Conservation (phyloP, 2,329 filamentous ascomycete genomes). For the Fusarium pseudonygamai region DNA sequence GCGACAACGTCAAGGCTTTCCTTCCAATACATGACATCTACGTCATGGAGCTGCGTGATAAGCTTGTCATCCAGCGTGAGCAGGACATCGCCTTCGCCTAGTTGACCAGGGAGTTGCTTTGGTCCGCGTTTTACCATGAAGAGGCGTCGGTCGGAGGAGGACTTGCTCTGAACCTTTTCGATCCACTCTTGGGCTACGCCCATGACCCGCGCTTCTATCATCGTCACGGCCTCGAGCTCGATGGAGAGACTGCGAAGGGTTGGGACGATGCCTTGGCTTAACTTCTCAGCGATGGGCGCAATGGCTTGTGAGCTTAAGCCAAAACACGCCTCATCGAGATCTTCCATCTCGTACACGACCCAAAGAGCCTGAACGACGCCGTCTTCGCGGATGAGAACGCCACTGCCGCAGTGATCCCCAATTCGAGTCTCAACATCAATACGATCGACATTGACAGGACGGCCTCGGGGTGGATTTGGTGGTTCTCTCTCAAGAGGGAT, state of each 20-base stretch:
- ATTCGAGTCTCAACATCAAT: conserved; percentile 96
- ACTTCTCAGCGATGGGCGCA: conserved; percentile 84
- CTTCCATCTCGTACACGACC: conserved; percentile 74
- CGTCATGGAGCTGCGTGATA: conserved; percentile 89
- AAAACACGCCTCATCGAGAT: conserved; percentile 54
- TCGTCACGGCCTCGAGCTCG: conserved; percentile 92
- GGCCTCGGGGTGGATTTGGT: conserved; percentile 92
- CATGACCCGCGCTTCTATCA: conserved; percentile 97
- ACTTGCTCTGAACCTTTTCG: conserved; percentile 86
- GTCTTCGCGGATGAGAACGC: conserved; percentile 87
- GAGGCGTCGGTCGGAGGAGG: conserved; percentile 89
- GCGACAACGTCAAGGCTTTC: conserved; percentile 84
- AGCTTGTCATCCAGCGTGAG: conserved; percentile 90
- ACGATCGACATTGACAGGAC: conserved; percentile 94
- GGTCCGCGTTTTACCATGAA: conserved; percentile 96
- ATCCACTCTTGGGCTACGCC: conserved; percentile 97
- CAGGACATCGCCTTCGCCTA: conserved; percentile 91
- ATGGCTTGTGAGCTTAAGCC: conserved; percentile 89
- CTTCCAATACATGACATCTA: conserved; percentile 96
- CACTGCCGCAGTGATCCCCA: conserved; percentile 89
- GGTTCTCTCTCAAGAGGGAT: conserved; percentile 90
- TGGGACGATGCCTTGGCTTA: conserved; percentile 80
- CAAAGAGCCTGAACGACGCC: conserved; percentile 94
- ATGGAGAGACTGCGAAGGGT: conserved; percentile 90
- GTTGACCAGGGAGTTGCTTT: conserved; percentile 58